phyloP scores from a whole-genome alignment of 2,329 filamentous ascomycete genomes.

The Phialophora macrospora region DNA sequence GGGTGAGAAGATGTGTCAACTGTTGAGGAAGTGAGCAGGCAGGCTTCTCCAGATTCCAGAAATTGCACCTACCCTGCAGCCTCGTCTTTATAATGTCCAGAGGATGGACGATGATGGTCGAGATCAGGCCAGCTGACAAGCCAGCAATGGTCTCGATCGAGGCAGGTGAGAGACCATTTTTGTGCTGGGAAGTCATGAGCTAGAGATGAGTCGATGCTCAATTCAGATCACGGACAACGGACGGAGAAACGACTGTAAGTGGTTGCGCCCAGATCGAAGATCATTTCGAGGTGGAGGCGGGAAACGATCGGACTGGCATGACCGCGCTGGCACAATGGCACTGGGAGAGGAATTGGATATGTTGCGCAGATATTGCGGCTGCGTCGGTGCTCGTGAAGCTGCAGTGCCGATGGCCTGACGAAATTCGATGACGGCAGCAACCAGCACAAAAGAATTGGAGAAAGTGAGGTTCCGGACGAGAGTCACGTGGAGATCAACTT shows the following conservation, averaged over 20 bases:
- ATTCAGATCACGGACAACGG: conserved; percentile 7
- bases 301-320: not conserved
- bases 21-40: conserved; percentile 49
- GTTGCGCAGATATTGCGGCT: not conserved
- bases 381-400: not conserved
- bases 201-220: conserved; percentile 3
- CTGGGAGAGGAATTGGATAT: not conserved
- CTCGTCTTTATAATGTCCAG: conserved; percentile 96
- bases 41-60: not conserved
- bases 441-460: not conserved
- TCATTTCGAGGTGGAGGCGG: conserved; percentile 27
- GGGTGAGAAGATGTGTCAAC: conserved; percentile 56
- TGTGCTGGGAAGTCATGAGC: conserved; percentile 47
- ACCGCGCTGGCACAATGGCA: not conserved
- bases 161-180: conserved; percentile 71
- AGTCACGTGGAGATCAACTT: not conserved
- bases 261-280: conserved; percentile 34
- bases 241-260: conserved; percentile 35
- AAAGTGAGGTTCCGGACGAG: not conserved
- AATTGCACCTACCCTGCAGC: conserved; percentile 72
- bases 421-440: not conserved
- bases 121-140: conserved; percentile 82
- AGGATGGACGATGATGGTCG: conserved; percentile 86
- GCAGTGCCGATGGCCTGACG: not conserved
- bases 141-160: conserved; percentile 87